Evolutionary conservation across 495 filamentous ascomycete genomes (phyloP), one percentile per base, ranked within the genome.

Genomic region (Tuber indicum): DNA sequence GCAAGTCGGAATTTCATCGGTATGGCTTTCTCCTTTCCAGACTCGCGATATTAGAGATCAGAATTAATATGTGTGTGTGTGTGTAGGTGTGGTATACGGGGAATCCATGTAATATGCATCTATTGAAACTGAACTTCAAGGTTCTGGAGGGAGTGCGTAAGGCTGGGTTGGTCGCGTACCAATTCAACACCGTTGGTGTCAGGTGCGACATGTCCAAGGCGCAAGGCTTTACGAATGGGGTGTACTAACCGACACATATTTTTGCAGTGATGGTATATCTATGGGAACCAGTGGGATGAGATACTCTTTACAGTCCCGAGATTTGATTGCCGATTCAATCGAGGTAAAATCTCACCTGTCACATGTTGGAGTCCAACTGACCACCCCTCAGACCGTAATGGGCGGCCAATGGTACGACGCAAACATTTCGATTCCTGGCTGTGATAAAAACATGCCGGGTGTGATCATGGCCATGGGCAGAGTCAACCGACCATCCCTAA

Each of bases 401-500:
- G 90, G 93, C 72, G 96, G 93, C 19, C 96, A 99, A 87, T 99
- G 96, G 96, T 99, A 99, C 84, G 96, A 99, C 85, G 96, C 92
- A 83, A 98, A 98, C 84, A 93, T 99, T 84, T 96, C 93, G 32
- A 92, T 99, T 81, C 96, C 96, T n/a, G 96, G 96, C 62, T 99
- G 96, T 85, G 96, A 99, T 88, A 99, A 99, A 91, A 99, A 99
- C 86, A 98, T 99, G 96, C 96, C 96, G 10, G 96, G 96, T 86
- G 96, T 98, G 49, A 86, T 98, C 77, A 99, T 99, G 87, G 96
- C 96, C 66, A 98, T 98, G 96, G 96, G 93, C 44, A 88, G 96
- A 72, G 90, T 97, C 82, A 98, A 99, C 86, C 87, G 96, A 73
- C 96, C 96, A 43, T 92, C 91, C 76, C 84, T 99, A 80, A 98